Evolutionary conservation across 1,284 basidiomycete species (phyloP).

Genomic region (Prillingera fragicola): DNA sequence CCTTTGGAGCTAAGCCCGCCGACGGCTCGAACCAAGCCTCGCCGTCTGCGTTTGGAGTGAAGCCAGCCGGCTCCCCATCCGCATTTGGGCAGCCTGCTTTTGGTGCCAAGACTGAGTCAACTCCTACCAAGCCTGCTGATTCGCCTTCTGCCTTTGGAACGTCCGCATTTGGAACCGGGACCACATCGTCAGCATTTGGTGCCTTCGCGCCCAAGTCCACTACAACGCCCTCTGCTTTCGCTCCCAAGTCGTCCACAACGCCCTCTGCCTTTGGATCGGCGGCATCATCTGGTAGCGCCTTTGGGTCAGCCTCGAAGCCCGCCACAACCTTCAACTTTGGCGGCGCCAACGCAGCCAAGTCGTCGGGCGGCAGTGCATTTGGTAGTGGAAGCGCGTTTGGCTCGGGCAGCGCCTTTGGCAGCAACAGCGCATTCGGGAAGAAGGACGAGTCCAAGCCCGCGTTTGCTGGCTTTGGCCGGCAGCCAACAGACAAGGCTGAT

Average conservation of each 20-base stretch:
- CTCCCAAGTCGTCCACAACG: conserved; percentile 1
- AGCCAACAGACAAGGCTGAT: conserved; percentile 1
- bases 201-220: conserved; percentile 10
- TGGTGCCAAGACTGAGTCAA: conserved; percentile 9
- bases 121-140: conserved; percentile 7
- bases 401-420: conserved; percentile 16
- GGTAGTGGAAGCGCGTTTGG: conserved; percentile 12
- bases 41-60: conserved; percentile 6
- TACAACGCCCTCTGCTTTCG: conserved; percentile 7
- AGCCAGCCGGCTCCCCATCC: not conserved
- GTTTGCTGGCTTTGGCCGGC: conserved; percentile 1
- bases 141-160: conserved; percentile 17
- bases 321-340: not conserved
- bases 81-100: conserved; percentile 24
- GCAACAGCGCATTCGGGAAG: conserved; percentile 10
- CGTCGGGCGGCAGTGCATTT: not conserved
- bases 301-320: not conserved
- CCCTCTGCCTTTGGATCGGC: conserved; percentile 2
- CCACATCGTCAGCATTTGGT: conserved; percentile 2
- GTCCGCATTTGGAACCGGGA: not conserved
- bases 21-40: no score
- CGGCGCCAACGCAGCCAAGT: no score
- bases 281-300: not conserved
- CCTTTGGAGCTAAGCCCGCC: conserved; percentile 16
- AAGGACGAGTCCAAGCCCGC: conserved; percentile 6